Evolutionary conservation across 345 rosid species (phyloP), one percentile per base, ranked within the genome.

Genomic region (Arabis alpina): DNA sequence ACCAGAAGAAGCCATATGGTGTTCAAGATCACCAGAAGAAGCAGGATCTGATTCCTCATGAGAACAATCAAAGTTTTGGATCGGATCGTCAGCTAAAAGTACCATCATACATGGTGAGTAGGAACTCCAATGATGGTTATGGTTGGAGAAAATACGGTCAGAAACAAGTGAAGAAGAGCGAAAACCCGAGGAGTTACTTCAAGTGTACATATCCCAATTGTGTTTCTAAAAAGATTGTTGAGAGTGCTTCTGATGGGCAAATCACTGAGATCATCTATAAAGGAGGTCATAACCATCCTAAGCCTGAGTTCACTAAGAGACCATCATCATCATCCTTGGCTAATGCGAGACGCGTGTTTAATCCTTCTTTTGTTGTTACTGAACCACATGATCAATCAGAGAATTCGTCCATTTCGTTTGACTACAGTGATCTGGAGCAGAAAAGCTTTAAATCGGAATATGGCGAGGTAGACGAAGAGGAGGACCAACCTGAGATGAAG

Each of bases 111-210:
- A 81, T 85, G 71, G 94, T 80, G 65, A 82, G 77, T 64, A 85
- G 82, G 56, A 86, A 75, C 77, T 81, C 97, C 8, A 95, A 88
- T 14, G 99, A 94, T 75, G 99, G 98, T 34, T 93, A 87, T 73
- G 89, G 93, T 47, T 93, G 98, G 97, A 83, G 97, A 49, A 93
- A 93, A 77, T 94, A 94, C 56, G 99, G 99, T 6, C 96, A 94
- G 72, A 94, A 91, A 67, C 94, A 89, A 76, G 96, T 91, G 68
- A 94, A 94, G 79, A 97, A 95, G 63, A 94, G 97, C 54, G 96
- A 91, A 54, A 94, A 94, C 71, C 99, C 97, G 10, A 85, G 99
- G 76, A 91, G 97, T 64, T 94, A 94, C 78, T 94, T 89, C 84
- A 94, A 94, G 89, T 94, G 99, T 85, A 94, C 96, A 3, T 89